Evolutionary conservation across 169 alveolate genomes (phyloP).

Genomic region (Cryptosporidium sp.): DNA sequence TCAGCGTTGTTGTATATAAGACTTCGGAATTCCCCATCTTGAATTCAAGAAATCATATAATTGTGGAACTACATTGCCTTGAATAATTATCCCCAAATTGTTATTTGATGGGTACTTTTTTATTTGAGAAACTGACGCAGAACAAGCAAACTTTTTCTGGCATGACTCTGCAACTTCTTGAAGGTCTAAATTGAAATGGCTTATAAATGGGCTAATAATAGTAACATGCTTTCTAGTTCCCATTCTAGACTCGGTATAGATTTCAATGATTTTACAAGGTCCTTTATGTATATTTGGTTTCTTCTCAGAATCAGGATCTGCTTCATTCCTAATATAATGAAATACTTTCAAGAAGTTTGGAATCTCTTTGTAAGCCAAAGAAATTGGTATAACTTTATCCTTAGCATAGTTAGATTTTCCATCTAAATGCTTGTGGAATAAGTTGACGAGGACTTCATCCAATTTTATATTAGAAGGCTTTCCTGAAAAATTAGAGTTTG

Average conservation of each 20-base stretch:
- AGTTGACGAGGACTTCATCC: conserved; percentile 9
- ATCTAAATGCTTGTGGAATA: not conserved
- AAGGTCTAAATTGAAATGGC: conserved; percentile 51
- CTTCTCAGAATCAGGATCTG: not conserved
- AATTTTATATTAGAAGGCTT: conserved; percentile 13
- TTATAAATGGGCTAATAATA: conserved; percentile 67
- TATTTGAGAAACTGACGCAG: conserved; percentile 64
- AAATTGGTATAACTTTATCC: conserved; percentile 8
- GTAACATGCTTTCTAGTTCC: conserved; percentile 61
- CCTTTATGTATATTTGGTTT: conserved; percentile 52
- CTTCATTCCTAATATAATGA: conserved; percentile 36
- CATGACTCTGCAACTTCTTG: conserved; percentile 58
- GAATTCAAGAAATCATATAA: conserved; percentile 6
- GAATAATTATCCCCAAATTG: conserved; percentile 54
- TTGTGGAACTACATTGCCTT: conserved; percentile 57
- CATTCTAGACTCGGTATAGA: conserved; percentile 52
- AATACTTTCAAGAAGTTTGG: conserved; percentile 24
- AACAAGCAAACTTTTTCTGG: conserved; percentile 68
- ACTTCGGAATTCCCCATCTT: conserved; percentile 73
- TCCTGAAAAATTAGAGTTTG: not conserved
- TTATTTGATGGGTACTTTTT: conserved; percentile 29
- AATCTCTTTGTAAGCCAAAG: conserved; percentile 14
- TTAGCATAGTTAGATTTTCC: not conserved
- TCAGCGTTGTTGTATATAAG: conserved; percentile 23
- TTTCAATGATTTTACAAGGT: conserved; percentile 36